A percentile compares a stretch with the other conserved stretches of the same genome.
Evolutionary conservation across 768 basidiomycete genomes (phyloP).

Genomic region (Saitozyma sp.): DNA sequence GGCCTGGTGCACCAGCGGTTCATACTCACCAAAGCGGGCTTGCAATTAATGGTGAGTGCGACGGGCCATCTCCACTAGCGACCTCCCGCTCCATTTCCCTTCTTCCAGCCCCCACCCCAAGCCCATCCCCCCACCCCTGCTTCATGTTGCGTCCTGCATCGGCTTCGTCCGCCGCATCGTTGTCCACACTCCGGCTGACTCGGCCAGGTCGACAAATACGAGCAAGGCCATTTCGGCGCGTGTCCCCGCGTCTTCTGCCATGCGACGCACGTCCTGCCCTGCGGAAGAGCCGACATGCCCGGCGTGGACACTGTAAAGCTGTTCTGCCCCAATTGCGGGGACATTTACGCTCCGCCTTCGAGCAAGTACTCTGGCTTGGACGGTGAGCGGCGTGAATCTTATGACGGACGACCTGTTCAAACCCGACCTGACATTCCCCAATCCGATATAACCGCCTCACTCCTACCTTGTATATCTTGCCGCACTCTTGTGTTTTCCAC

Average conservation of each 20-base stretch:
- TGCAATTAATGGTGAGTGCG: slow-evolving; percentile 84
- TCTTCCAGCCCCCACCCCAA: not conserved
- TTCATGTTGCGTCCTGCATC: no score
- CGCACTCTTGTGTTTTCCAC: not conserved
- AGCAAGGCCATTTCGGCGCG: slow-evolving; percentile 81
- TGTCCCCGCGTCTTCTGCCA: slow-evolving; percentile 96
- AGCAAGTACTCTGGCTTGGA: slow-evolving; percentile 94
- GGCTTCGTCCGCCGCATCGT: no score
- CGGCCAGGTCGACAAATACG: slow-evolving; percentile 88
- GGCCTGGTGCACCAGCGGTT: slow-evolving; percentile 97
- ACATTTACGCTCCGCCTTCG: slow-evolving; percentile 92
- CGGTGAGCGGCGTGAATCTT: slow-evolving; percentile 59
- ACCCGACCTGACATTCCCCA: not conserved
- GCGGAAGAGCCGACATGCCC: slow-evolving; percentile 91
- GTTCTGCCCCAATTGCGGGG: slow-evolving; percentile 96
- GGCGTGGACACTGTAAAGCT: slow-evolving; percentile 97
- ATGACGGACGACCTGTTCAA: not conserved
- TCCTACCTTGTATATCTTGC: not conserved
- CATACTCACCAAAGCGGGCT: slow-evolving; percentile 89
- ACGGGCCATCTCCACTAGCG: no score
- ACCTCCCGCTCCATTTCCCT: not conserved
- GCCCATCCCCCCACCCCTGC: not conserved
- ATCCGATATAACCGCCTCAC: not conserved
- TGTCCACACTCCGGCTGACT: not conserved
- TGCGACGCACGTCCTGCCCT: slow-evolving; percentile 84